Percentiles rank a stretch among this genome's conserved stretches.
Evolutionary conservation across 495 filamentous ascomycete genomes (phyloP).

Genomic region (Xylaria bambusicola): DNA sequence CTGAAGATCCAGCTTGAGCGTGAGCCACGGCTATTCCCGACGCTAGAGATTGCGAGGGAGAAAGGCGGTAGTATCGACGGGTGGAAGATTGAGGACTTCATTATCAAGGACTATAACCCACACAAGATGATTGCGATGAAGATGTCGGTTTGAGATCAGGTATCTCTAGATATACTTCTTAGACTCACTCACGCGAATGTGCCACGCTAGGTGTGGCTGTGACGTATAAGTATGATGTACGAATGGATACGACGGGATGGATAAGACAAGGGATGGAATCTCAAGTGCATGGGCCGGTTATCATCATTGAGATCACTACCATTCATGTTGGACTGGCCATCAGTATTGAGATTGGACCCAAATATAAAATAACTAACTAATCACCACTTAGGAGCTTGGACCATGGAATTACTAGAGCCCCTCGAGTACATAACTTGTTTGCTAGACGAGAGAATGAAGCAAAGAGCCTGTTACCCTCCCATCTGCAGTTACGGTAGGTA

Average conservation of each 20-base stretch:
- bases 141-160: constrained; percentile 71
- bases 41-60: constrained; percentile 66
- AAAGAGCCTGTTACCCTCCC: too few relatives aligned
- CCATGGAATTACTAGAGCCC: too few relatives aligned
- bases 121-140: constrained; percentile 94
- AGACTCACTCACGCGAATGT: background rate
- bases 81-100: constrained; percentile 86
- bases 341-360: too few relatives aligned
- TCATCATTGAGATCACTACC: too few relatives aligned
- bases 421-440: too few relatives aligned
- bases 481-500: too few relatives aligned
- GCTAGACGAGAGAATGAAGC: too few relatives aligned
- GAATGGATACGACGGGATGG: background rate
- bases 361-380: too few relatives aligned
- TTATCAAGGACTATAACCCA: constrained; percentile 84
- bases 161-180: background rate
- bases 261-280: background rate
- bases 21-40: constrained; percentile 81
- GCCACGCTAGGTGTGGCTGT: background rate
- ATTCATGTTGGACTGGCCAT: too few relatives aligned
- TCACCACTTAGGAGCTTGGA: too few relatives aligned
- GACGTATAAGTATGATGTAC: too few relatives aligned
- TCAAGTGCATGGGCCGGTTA: background rate
- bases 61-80: constrained; percentile 74
- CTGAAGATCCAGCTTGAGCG: constrained; percentile 76